These are phyloP conservation scores for Penicillium hordei DNA, from an alignment of 2,329 filamentous ascomycete species.

Conservation along the genomic window DNA sequence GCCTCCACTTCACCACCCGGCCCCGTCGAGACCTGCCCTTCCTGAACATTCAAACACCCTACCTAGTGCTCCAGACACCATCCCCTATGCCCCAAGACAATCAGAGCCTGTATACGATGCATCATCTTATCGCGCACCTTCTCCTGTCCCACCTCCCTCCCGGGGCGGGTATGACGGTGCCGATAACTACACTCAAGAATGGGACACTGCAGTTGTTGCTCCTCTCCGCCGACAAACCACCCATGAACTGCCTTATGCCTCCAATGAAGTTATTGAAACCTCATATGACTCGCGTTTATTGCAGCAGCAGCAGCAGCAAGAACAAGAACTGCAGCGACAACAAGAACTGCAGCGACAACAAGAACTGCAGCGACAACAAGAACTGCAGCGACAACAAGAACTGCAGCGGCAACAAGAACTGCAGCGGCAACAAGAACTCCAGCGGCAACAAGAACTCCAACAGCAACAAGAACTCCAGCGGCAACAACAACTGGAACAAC, in stretches of 20 bases:
- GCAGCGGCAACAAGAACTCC: background rate
- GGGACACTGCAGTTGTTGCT: slow-evolving; percentile 18
- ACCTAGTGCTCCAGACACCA: slow-evolving; percentile 64
- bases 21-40: slow-evolving; percentile 23
- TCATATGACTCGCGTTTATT: slow-evolving; percentile 26
- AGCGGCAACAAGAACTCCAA: background rate
- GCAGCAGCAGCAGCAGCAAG: slow-evolving; percentile 9
- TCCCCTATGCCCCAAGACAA: slow-evolving; percentile 74
- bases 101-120: slow-evolving; percentile 56
- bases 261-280: slow-evolving; percentile 21
- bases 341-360: background rate
- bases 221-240: slow-evolving; percentile 22
- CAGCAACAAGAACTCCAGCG: slow-evolving; percentile 4
- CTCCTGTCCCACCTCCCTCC: slow-evolving; percentile 7
- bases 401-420: slow-evolving; percentile 10
- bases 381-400: background rate
- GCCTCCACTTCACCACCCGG: slow-evolving; percentile 24
- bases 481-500: background rate
- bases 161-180: slow-evolving; percentile 32
- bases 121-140: slow-evolving; percentile 37
- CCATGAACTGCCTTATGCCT: slow-evolving; percentile 25
- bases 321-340: background rate
- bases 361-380: background rate
- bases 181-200: slow-evolving; percentile 32
- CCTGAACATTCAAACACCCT: slow-evolving; percentile 27